Evolutionary conservation across 1,284 basidiomycete species (phyloP).

Genomic region (Moniliophthora roreri): DNA sequence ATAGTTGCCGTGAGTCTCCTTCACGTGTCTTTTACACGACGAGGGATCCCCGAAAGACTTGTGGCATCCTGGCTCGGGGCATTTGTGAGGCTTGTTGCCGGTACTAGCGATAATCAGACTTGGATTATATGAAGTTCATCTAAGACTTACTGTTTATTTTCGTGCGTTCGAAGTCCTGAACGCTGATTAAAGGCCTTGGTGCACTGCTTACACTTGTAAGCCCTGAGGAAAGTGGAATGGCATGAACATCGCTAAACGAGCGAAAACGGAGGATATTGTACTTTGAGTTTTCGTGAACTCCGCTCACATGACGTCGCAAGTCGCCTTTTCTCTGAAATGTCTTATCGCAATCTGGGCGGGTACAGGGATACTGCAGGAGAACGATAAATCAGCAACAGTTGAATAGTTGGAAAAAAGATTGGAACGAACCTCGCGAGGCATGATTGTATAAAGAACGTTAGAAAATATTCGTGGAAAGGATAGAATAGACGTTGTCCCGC

Average conservation of each 20-base stretch:
- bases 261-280: conserved; percentile 25
- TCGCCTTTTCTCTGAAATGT: conserved; percentile 52
- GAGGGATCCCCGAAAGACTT: conserved; percentile 63
- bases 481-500: conserved; percentile 27
- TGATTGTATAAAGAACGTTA: background rate
- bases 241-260: conserved; percentile 4
- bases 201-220: conserved; percentile 38
- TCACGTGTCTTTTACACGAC: conserved; percentile 58
- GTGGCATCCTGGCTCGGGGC: conserved; percentile 42
- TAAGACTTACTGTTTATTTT: conserved; percentile 55
- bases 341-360: conserved; percentile 41
- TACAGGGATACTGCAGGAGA: conserved; percentile 23
- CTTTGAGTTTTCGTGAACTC: conserved; percentile 46
- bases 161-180: conserved; percentile 56
- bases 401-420: background rate
- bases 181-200: conserved; percentile 51
- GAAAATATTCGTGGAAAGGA: background rate
- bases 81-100: conserved; percentile 48
- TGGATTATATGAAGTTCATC: conserved; percentile 5
- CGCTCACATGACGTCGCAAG: conserved; percentile 44
- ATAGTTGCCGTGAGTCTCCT: conserved; percentile 48
- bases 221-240: conserved; percentile 29
- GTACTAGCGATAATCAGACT: conserved; percentile 37
- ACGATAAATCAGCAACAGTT: background rate
- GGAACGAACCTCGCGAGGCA: background rate